Evolutionary conservation across 2,329 filamentous ascomycete species (phyloP), one percentile per base, ranked within the genome.

Genomic region (Venturia pyrina): DNA sequence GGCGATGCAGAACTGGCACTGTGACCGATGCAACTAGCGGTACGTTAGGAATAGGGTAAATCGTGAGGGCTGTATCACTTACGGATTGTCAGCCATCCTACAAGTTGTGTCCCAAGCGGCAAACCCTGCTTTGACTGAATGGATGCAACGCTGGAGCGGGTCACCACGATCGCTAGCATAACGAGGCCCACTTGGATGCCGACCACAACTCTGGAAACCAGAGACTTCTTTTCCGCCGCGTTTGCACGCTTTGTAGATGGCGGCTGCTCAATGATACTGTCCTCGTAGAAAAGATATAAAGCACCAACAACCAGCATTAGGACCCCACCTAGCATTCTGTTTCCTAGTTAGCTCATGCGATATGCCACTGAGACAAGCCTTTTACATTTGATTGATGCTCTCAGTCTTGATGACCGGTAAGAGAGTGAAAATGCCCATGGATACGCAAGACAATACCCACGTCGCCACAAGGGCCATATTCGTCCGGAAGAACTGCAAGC

Each of bases 361-460:
- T 32, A 53, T 17, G 46, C 50, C 15, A 53, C 15, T 44, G 44
- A 19, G 44, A 68, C 11, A 28, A 40, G 43, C 40, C 10, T 78
- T 84, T 74, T 80, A 93, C 88, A 96, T 91, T 34, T 91, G 80
- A 65, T 80, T 82, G 4, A 91, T 74, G 70, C 89, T 85, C 73
- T 99, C 96, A 0, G 86, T 79, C 76, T 98, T 99, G 76, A 90
- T 88, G 1, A 91, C 95, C 1, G 91, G 89, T 1, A 99, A 81
- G 17, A 98, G 77, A 0, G 95, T 99, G 73, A 99, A 99, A 2
- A 85, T 83, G 74, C 93, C 95, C 92, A 98, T 96, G 4, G 87
- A 78, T 1, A 88, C 70, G 75, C 93, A 97, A 4, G 90, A 89
- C 46, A 88, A 71, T 10, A 84, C 82, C 95, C 95, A 99, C 0